Evolutionary conservation across 257 asterid genomes (phyloP), one percentile per base, ranked within the genome.

Genomic region (Primulina huaijiensis): DNA sequence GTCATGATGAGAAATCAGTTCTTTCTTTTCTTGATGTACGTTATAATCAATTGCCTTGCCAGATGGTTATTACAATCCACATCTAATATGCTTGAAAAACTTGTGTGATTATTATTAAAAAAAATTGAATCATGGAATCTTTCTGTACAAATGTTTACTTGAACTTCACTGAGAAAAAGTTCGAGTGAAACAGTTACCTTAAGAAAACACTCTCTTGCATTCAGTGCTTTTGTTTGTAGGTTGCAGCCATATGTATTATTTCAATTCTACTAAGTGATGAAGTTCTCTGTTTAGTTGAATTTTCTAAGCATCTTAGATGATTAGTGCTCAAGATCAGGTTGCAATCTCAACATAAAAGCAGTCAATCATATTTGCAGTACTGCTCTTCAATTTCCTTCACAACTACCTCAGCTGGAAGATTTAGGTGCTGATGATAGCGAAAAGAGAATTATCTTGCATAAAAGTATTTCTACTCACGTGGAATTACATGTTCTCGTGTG

Each of bases 31-130:
- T 62, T 33, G 63, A 50, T 50, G 75, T 25, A 62, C 21, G 23
- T 71, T 62, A 12, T 50, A 27, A 11, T 71, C 31, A 30, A 37
- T 29, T 50, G 31, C 37, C 69, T 71, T 31, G 56, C 60, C 72
- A 60, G 61, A 55, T 40, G 29, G 33, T n/a, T 21, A 68, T 11
- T 16, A 35, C 53, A 20, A 64, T 37, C 10, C 14, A 23, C 11
- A 1, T 12, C 16, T 53, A 61, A 6, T 8, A 30, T 31, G 20
- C 29, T 8, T 4, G 38, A 10, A 60, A 17, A 10, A 16, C 17
- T 17, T 71, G 55, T 61, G 34, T 3, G 50, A 11, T 27, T 70
- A 19, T 20, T 9, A 61, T 23, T 70, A 38, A 68, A 53, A 30
- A 50, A 68, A 53, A 21, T 8, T 40, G 16, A 7, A 11, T 29